Conservation (phyloP, 352 stramenopile genomes). For the Phytophthora tentaculata region DNA sequence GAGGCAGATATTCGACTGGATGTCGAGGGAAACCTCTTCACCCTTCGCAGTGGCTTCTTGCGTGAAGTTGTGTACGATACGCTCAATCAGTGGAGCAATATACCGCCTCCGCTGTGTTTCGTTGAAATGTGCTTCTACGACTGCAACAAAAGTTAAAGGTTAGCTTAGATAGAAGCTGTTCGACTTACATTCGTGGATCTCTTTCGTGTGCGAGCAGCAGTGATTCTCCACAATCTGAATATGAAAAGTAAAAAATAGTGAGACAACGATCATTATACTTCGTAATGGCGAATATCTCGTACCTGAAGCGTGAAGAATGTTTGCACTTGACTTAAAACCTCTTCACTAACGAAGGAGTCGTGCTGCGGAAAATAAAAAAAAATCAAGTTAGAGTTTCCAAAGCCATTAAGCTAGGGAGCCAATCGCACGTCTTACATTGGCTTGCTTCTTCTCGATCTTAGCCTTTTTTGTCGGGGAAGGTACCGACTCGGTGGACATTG, state of each 20-base stretch:
- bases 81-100: constrained; percentile 47
- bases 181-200: constrained; percentile 64
- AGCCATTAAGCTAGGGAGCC: background rate
- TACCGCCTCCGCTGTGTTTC: constrained; percentile 47
- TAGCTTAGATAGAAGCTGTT: background rate
- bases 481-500: constrained; percentile 6
- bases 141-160: constrained; percentile 15
- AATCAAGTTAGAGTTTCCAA: constrained; percentile 5
- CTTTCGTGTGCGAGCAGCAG: constrained; percentile 52
- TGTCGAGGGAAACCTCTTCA: constrained; percentile 60
- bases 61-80: constrained; percentile 45
- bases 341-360: constrained; percentile 37
- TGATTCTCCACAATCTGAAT: constrained; percentile 60
- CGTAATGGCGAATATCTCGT: too few species aligned
- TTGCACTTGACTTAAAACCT: constrained; percentile 37
- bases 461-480: constrained; percentile 20
- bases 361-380: constrained; percentile 23
- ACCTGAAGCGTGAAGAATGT: constrained; percentile 49
- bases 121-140: constrained; percentile 42
- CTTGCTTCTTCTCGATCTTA: constrained; percentile 26
- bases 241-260: too few species aligned
- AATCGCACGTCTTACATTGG: constrained; percentile 1
- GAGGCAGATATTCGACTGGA: constrained; percentile 72
- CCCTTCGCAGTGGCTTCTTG: constrained; percentile 30
- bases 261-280: too few species aligned